Percentiles rank a stretch among this genome's conserved stretches.
Evolutionary conservation across 768 basidiomycete species (phyloP).

Genomic region (Amanita rimosa): DNA sequence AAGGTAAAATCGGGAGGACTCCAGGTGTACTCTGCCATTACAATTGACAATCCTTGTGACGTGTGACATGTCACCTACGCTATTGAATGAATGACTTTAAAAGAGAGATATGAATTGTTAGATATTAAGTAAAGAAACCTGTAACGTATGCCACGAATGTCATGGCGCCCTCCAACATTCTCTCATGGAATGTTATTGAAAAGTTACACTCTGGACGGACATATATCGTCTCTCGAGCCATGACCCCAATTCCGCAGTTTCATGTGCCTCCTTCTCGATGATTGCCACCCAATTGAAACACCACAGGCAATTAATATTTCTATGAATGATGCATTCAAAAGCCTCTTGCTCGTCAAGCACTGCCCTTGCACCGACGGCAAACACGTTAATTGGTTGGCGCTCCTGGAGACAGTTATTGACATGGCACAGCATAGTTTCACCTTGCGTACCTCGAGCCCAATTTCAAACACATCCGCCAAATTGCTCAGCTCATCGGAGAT

Average conservation of each 20-base stretch:
- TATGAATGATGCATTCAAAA: conserved; percentile 18
- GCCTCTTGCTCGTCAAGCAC: conserved; percentile 6
- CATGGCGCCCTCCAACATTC: too few species aligned
- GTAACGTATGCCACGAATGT: background rate
- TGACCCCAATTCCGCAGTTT: conserved; percentile 12
- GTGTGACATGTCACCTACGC: too few species aligned
- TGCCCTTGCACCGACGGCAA: conserved; percentile 6
- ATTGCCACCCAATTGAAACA: conserved; percentile 27
- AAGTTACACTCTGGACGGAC: background rate
- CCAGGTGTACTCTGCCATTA: background rate
- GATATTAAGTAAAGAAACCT: background rate
- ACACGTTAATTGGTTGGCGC: conserved; percentile 8
- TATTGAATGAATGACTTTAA: too few species aligned
- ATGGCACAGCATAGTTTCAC: background rate
- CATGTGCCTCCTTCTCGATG: conserved; percentile 16
- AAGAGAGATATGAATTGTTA: too few species aligned
- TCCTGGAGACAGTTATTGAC: background rate
- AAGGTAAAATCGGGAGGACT: background rate
- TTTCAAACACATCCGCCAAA: conserved; percentile 5
- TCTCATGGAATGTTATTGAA: background rate
- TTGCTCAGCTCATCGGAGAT: conserved; percentile 5
- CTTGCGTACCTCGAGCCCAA: conserved; percentile 7
- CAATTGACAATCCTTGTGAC: too few species aligned
- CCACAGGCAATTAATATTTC: conserved; percentile 16
- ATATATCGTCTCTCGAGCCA: conserved; percentile 9